Percentiles rank a stretch among this genome's conserved stretches.
Conservation (phyloP, 2,329 filamentous ascomycete species). For the Penicillium frequentans region DNA sequence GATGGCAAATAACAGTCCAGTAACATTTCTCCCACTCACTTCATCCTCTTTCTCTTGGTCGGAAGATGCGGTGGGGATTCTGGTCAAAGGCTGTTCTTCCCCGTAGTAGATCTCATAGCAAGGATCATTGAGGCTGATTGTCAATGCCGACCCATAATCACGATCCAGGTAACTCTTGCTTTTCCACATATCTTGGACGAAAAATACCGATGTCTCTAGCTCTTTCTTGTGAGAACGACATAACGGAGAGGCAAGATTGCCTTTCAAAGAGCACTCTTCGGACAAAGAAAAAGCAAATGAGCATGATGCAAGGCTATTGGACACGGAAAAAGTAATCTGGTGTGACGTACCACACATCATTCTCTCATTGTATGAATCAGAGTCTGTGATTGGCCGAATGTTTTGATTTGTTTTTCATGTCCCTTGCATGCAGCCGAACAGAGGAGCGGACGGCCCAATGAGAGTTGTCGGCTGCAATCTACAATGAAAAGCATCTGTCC, state of each 20-base stretch:
- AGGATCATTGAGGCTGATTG: background rate
- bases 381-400: background rate
- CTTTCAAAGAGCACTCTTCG: background rate
- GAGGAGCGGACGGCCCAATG: too few relatives aligned
- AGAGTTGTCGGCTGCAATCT: too few relatives aligned
- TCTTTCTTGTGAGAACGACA: background rate
- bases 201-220: background rate
- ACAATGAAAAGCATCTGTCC: too few relatives aligned
- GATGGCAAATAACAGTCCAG: background rate
- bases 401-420: background rate
- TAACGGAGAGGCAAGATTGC: background rate
- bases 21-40: background rate
- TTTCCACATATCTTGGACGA: conserved; percentile 5
- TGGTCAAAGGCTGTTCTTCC: background rate
- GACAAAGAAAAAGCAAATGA: background rate
- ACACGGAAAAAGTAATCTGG: background rate
- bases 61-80: background rate
- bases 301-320: background rate
- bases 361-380: background rate
- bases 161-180: conserved; percentile 5
- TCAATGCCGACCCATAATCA: conserved; percentile 3
- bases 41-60: background rate
- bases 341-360: background rate
- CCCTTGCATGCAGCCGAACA: background rate
- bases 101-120: background rate